These are phyloP conservation scores for Hippophae gyantsensis DNA, from an alignment of 306 rosid species.

Conservation along the genomic window DNA sequence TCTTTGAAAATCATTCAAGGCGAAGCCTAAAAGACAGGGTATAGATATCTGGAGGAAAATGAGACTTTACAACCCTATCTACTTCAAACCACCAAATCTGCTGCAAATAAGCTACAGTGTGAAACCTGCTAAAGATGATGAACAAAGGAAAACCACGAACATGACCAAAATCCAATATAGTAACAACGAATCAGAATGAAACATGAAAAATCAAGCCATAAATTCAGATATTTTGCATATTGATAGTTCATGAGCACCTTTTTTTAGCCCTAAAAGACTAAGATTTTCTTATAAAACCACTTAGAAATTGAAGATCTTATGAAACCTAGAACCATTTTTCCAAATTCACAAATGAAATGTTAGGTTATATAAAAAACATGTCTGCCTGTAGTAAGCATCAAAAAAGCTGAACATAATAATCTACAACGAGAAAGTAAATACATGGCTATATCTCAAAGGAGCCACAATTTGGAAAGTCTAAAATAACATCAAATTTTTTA, in stretches of 20 bases:
- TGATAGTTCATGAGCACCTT: too few species aligned
- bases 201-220: too few species aligned
- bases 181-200: too few species aligned
- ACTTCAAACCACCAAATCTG: slow-evolving; percentile 98
- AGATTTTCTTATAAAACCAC: neutral
- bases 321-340: too few species aligned
- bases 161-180: neutral
- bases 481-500: too few species aligned
- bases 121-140: slow-evolving; percentile 51
- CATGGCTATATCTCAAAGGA: too few species aligned
- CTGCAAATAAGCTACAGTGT: slow-evolving; percentile 70
- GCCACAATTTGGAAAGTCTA: too few species aligned
- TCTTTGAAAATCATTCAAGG: slow-evolving; percentile 66
- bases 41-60: slow-evolving; percentile 71
- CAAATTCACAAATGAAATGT: too few species aligned
- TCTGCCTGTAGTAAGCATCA: too few species aligned
- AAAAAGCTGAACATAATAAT: too few species aligned
- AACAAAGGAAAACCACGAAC: slow-evolving; percentile 9
- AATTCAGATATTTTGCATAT: neutral
- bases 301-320: neutral
- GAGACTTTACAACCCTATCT: slow-evolving; percentile 65
- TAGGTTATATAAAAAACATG: too few species aligned
- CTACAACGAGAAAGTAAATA: too few species aligned
- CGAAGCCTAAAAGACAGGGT: slow-evolving; percentile 81
- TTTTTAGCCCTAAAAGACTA: neutral